Evolutionary conservation across 2,329 filamentous ascomycete species (phyloP).

Genomic region (Cucurbitaria berberidis): DNA sequence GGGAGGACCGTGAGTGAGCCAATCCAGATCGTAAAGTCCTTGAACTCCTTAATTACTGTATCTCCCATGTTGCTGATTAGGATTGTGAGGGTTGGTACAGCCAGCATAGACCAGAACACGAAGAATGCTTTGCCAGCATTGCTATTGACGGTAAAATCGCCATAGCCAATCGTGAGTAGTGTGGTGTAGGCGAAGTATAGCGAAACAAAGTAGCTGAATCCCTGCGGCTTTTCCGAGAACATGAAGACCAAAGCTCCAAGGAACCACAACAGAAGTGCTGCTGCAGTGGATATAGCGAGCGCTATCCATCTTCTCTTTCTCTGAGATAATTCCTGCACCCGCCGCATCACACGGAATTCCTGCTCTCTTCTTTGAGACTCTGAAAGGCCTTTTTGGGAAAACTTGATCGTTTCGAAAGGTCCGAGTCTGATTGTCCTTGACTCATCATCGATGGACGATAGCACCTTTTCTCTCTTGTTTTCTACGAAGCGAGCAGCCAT

Average conservation of each 20-base stretch:
- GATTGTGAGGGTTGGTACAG: constrained; percentile 61
- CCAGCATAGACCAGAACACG: constrained; percentile 63
- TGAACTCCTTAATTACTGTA: constrained; percentile 61
- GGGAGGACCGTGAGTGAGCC: constrained; percentile 63
- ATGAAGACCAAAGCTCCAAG: constrained; percentile 60
- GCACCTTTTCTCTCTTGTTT: constrained; percentile 53
- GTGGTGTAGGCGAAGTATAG: constrained; percentile 62
- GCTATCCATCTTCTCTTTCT: constrained; percentile 49
- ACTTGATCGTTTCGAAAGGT: constrained; percentile 49
- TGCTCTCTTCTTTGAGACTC: constrained; percentile 54
- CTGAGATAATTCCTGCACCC: constrained; percentile 47
- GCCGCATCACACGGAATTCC: constrained; percentile 55
- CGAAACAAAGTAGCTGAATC: constrained; percentile 59
- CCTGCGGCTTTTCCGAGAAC: constrained; percentile 52
- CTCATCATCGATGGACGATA: constrained; percentile 49
- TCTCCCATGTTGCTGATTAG: constrained; percentile 62
- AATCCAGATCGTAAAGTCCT: constrained; percentile 62
- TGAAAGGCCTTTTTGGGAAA: constrained; percentile 48
- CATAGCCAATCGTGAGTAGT: constrained; percentile 63
- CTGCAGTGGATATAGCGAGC: constrained; percentile 48
- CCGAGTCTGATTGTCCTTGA: constrained; percentile 53
- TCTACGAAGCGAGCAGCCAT: constrained; percentile 58
- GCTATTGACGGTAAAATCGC: constrained; percentile 55
- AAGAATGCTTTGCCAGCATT: constrained; percentile 63
- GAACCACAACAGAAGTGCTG: constrained; percentile 52